Percentiles rank a stretch among this genome's conserved stretches.
Evolutionary conservation across 352 stramenopile species (phyloP).

Genomic region (Phytophthora fragariaefolia): DNA sequence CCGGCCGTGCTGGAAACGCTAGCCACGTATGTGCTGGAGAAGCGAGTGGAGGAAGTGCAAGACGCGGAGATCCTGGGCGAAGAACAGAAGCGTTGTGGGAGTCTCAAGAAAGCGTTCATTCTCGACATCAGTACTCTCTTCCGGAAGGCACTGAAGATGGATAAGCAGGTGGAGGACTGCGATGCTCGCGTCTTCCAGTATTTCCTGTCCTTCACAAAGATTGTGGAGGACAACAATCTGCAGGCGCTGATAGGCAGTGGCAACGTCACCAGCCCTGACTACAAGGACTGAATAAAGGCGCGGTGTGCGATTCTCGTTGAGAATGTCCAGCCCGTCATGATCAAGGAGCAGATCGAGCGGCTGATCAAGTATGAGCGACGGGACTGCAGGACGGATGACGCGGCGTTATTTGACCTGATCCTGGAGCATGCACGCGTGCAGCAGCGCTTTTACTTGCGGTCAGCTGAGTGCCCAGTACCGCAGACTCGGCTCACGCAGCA

Average conservation of each 20-base stretch:
- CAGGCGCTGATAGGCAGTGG: slow-evolving; percentile 11
- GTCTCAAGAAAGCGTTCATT: slow-evolving; percentile 18
- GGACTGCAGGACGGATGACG: slow-evolving; percentile 16
- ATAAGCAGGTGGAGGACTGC: slow-evolving; percentile 22
- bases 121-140: slow-evolving; percentile 22
- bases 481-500: too few relatives aligned
- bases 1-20: slow-evolving; percentile 17
- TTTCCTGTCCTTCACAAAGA: slow-evolving; percentile 16
- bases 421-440: too few relatives aligned
- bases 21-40: slow-evolving; percentile 14
- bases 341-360: slow-evolving; percentile 1
- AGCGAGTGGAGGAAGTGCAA: not conserved
- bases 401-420: slow-evolving; percentile 2
- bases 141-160: slow-evolving; percentile 17
- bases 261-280: not conserved
- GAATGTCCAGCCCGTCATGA: not conserved
- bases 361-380: slow-evolving; percentile 4
- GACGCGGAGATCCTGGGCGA: slow-evolving; percentile 10
- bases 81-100: slow-evolving; percentile 3
- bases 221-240: slow-evolving; percentile 10
- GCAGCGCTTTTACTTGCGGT: too few relatives aligned
- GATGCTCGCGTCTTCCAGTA: slow-evolving; percentile 20
- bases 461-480: too few relatives aligned
- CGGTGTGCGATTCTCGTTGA: not conserved
- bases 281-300: slow-evolving; percentile 7